These are phyloP conservation scores for Coffea eugenioides DNA, from an alignment of 257 asterid genomes.

Conservation along the genomic window DNA sequence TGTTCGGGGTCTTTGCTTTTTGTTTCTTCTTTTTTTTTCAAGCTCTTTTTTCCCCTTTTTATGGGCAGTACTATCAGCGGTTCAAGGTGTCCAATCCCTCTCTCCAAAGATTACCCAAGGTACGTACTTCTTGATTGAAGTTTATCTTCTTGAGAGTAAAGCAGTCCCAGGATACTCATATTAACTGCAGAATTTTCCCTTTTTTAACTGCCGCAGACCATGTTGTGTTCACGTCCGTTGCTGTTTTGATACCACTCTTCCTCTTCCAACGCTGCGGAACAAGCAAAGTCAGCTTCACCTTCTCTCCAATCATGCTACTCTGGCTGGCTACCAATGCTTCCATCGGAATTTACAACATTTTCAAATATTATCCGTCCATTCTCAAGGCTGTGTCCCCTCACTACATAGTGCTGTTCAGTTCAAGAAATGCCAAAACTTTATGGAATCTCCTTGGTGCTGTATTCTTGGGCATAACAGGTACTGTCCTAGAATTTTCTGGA, in stretches of 20 bases:
- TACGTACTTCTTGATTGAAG: no score
- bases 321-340: constrained; percentile 18
- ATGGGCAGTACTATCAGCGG: constrained; percentile 22
- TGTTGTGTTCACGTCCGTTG: constrained; percentile 14
- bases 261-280: constrained; percentile 20
- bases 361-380: constrained; percentile 6
- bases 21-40: not conserved
- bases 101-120: constrained; percentile 1
- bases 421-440: not conserved
- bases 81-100: constrained; percentile 13
- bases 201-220: constrained; percentile 6
- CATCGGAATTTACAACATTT: constrained; percentile 21
- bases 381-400: constrained; percentile 17
- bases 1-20: no score
- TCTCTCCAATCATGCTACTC: constrained; percentile 25
- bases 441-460: constrained; percentile 26
- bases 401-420: constrained; percentile 1
- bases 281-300: constrained; percentile 18
- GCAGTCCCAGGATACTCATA: no score
- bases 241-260: constrained; percentile 17
- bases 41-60: not conserved
- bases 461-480: constrained; percentile 25
- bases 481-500: no score
- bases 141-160: no score
- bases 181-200: no score